Percentiles rank a stretch among this genome's conserved stretches.
phyloP scores from a whole-genome alignment of 345 rosid genomes.

The Sisymbrium irio region DNA sequence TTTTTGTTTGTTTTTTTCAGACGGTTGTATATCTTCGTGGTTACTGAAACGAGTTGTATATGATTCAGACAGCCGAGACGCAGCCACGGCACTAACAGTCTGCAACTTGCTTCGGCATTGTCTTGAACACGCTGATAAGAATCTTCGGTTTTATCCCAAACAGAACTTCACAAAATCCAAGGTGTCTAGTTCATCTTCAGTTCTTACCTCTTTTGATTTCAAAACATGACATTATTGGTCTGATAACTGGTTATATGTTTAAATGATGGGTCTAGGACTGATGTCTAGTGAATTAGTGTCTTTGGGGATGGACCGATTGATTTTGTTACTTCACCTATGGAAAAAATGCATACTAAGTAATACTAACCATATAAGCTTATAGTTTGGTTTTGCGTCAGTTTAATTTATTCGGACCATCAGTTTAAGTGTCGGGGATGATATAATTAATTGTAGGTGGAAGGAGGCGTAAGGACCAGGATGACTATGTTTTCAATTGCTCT shows the following conservation, averaged over 20 bases:
- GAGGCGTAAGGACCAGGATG: background rate
- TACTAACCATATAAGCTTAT: too few species aligned
- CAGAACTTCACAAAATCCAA: conserved; percentile 35
- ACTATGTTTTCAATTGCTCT: background rate
- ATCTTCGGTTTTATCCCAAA: conserved; percentile 40
- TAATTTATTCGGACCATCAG: too few species aligned
- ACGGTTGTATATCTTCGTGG: background rate
- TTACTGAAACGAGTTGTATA: background rate
- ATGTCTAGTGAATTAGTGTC: too few species aligned
- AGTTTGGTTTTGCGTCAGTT: too few species aligned
- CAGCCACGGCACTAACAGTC: conserved; percentile 48
- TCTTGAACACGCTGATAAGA: conserved; percentile 78
- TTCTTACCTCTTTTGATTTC: background rate
- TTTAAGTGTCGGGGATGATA: too few species aligned
- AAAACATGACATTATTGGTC: conserved; percentile 4
- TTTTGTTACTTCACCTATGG: too few species aligned
- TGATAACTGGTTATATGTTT: background rate
- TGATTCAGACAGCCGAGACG: conserved; percentile 52
- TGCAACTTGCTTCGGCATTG: conserved; percentile 64
- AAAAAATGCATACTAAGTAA: too few species aligned
- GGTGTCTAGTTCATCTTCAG: conserved; percentile 36
- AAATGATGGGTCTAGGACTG: background rate
- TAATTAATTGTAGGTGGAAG: conserved; percentile 6
- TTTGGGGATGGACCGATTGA: too few species aligned
- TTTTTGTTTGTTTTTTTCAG: background rate